phyloP scores from a whole-genome alignment of 108 stramenopile genomes.

The Cyclotella kingstonii region DNA sequence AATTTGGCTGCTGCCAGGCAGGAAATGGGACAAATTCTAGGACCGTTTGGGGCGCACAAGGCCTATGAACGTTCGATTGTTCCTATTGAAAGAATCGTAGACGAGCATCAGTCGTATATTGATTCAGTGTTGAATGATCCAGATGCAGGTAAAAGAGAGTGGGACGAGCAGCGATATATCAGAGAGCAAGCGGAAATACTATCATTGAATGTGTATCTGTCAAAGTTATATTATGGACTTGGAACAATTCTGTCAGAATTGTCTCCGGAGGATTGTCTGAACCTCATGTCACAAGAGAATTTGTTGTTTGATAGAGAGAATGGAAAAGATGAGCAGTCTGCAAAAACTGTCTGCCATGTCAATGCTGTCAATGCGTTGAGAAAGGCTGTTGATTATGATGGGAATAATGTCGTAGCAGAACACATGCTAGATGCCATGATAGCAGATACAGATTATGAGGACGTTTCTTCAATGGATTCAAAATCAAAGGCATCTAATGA shows the following conservation, averaged over 20 bases:
- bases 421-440: conserved; percentile 48
- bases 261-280: conserved; percentile 34
- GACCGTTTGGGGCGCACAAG: conserved; percentile 18
- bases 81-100: conserved; percentile 17
- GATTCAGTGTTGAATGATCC: conserved; percentile 8
- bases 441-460: conserved; percentile 16
- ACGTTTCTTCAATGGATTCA: conserved; percentile 17
- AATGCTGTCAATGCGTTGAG: conserved; percentile 69
- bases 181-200: conserved; percentile 9
- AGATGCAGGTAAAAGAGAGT: neutral
- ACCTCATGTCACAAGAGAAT: conserved; percentile 48
- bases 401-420: conserved; percentile 46
- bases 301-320: conserved; percentile 58
- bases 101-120: conserved; percentile 28
- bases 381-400: conserved; percentile 60
- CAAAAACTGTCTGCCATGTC: conserved; percentile 41
- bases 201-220: conserved; percentile 28
- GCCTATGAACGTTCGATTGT: conserved; percentile 41
- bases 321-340: conserved; percentile 19
- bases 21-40: conserved; percentile 32
- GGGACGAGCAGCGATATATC: conserved; percentile 14
- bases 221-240: conserved; percentile 59
- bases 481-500: conserved; percentile 58
- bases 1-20: conserved; percentile 43
- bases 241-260: conserved; percentile 46